Evolutionary conservation across 2,329 filamentous ascomycete genomes (phyloP).

Genomic region (Orbilia javanica): DNA sequence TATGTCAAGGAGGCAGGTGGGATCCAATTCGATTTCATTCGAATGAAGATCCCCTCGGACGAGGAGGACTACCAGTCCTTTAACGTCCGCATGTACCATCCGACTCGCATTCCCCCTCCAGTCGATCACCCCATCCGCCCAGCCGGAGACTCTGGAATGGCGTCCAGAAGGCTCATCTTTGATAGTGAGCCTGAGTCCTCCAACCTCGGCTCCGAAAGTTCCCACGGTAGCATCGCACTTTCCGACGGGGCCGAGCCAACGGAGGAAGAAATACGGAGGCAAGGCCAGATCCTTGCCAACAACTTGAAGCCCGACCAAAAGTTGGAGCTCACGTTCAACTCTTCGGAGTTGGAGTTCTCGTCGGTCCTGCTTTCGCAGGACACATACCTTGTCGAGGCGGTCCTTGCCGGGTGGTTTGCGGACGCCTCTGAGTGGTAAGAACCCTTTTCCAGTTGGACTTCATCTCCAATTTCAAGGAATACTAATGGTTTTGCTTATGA

Average conservation of each 20-base stretch:
- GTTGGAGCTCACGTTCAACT: constrained; percentile 9
- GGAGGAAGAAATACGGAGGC: constrained; percentile 18
- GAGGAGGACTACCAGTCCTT: neutral
- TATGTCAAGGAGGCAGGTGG: constrained; percentile 35
- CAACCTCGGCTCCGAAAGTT: neutral
- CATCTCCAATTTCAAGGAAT: neutral
- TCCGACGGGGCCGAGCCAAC: constrained; percentile 16
- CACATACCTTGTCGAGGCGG: constrained; percentile 35
- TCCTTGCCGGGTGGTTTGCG: constrained; percentile 45
- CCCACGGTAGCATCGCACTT: neutral
- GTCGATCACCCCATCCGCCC: too few species aligned
- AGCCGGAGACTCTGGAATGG: too few species aligned
- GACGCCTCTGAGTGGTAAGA: constrained; percentile 43
- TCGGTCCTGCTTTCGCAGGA: constrained; percentile 39
- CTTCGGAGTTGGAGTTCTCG: constrained; percentile 38
- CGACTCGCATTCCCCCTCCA: neutral
- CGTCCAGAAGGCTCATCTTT: too few species aligned
- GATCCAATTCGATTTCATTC: constrained; percentile 47
- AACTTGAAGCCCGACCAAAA: constrained; percentile 21
- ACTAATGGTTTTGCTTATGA: neutral
- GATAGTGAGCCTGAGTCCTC: too few species aligned
- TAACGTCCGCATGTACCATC: constrained; percentile 5
- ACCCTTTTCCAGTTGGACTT: neutral
- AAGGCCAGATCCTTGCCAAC: constrained; percentile 27
- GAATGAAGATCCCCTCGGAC: constrained; percentile 6